These are phyloP conservation scores for Lachnellula suecica DNA, from an alignment of 2,329 filamentous ascomycete species.

Conservation along the genomic window DNA sequence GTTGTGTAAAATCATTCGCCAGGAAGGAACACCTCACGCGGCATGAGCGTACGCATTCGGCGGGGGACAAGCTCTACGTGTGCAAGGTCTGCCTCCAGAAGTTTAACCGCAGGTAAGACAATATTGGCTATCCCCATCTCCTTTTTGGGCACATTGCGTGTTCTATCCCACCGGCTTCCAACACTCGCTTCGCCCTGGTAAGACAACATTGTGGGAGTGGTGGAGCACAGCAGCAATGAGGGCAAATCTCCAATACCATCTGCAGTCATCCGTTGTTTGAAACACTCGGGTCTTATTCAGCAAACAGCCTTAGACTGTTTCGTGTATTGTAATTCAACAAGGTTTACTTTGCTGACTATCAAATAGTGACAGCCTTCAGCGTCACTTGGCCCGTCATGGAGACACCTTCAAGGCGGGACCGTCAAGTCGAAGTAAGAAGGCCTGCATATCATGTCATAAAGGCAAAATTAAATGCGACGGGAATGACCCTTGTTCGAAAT, in stretches of 20 bases:
- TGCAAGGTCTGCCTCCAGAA: conserved; percentile 24
- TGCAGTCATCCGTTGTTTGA: no score
- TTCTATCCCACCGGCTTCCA: neutral
- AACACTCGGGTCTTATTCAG: neutral
- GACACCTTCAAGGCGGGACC: conserved; percentile 22
- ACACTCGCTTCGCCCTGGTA: no score
- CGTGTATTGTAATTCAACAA: no score
- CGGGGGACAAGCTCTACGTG: conserved; percentile 9
- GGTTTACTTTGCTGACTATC: conserved; percentile 1
- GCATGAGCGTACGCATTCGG: conserved; percentile 23
- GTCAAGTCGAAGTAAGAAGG: conserved; percentile 35
- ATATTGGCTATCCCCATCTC: neutral
- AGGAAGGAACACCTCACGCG: conserved; percentile 29
- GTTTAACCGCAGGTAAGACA: conserved; percentile 27
- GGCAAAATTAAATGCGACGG: conserved; percentile 47
- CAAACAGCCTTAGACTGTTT: no score
- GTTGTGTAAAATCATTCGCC: conserved; percentile 25
- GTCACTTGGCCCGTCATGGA: conserved; percentile 27
- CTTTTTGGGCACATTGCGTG: no score
- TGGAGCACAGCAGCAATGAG: no score
- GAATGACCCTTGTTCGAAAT: conserved; percentile 39
- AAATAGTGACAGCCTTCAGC: conserved; percentile 27
- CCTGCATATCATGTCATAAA: conserved; percentile 44
- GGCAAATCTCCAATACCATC: no score
- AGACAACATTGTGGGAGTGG: no score